A percentile compares a stretch with the other conserved stretches of the same genome.
phyloP scores from a whole-genome alignment of 768 basidiomycete genomes.

The Paxillus ammoniavirescens region DNA sequence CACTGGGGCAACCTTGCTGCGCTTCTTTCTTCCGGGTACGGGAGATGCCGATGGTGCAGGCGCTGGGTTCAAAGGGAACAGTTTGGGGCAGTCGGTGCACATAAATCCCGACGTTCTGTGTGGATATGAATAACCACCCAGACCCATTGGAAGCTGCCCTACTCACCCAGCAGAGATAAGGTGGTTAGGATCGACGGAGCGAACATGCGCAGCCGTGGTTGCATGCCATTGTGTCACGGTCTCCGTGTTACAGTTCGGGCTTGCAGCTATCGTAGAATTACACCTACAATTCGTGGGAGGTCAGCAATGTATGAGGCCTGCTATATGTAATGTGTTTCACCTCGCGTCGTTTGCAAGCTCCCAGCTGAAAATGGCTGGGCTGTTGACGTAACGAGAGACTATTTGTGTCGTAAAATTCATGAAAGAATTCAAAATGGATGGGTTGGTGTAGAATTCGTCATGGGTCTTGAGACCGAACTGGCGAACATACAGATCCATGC shows the following conservation, averaged over 20 bases:
- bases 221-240: slow-evolving; percentile 60
- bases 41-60: slow-evolving; percentile 42
- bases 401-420: slow-evolving; percentile 56
- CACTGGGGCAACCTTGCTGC: slow-evolving; percentile 37
- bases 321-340: slow-evolving; percentile 25
- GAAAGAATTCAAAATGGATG: slow-evolving; percentile 48
- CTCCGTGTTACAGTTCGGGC: slow-evolving; percentile 43
- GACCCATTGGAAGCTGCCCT: background rate
- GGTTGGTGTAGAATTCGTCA: slow-evolving; percentile 59
- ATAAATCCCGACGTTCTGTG: slow-evolving; percentile 54
- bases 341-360: slow-evolving; percentile 69
- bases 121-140: slow-evolving; percentile 1
- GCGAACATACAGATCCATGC: slow-evolving; percentile 66
- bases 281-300: slow-evolving; percentile 39
- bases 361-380: slow-evolving; percentile 52
- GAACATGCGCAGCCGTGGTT: slow-evolving; percentile 43
- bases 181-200: slow-evolving; percentile 57
- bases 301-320: background rate
- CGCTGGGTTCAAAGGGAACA: slow-evolving; percentile 40
- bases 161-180: slow-evolving; percentile 60
- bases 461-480: slow-evolving; percentile 42
- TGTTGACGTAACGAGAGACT: slow-evolving; percentile 54
- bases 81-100: slow-evolving; percentile 55
- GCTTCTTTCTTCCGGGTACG: slow-evolving; percentile 38
- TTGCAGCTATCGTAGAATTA: slow-evolving; percentile 49